Percentiles rank a stretch among this genome's conserved stretches.
Conservation (phyloP, 2,329 filamentous ascomycete genomes). For the Akanthomyces dipterigenus region DNA sequence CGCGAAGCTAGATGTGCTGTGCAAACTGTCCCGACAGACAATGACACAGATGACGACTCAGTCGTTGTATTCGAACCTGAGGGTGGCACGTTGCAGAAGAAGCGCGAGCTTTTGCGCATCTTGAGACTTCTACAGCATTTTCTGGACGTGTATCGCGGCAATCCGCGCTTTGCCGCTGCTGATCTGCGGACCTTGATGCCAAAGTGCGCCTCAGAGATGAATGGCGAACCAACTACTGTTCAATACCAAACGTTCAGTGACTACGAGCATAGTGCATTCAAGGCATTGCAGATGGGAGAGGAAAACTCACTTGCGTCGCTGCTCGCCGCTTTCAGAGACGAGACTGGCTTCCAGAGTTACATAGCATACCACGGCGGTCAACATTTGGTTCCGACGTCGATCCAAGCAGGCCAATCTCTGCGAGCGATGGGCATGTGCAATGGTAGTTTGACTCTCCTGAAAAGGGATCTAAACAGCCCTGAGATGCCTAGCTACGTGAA, state of each 20-base stretch:
- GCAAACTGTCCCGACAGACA: slow-evolving; percentile 21
- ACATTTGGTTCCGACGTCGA: slow-evolving; percentile 54
- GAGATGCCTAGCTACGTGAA: slow-evolving; percentile 38
- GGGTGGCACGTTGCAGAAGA: slow-evolving; percentile 39
- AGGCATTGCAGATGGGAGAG: slow-evolving; percentile 57
- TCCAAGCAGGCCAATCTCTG: slow-evolving; percentile 54
- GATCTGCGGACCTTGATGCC: slow-evolving; percentile 49
- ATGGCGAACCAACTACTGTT: slow-evolving; percentile 59
- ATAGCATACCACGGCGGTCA: slow-evolving; percentile 64
- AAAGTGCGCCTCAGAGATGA: slow-evolving; percentile 42
- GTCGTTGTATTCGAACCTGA: slow-evolving; percentile 46
- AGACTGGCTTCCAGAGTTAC: slow-evolving; percentile 71
- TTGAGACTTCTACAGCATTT: slow-evolving; percentile 63
- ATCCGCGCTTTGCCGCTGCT: slow-evolving; percentile 52
- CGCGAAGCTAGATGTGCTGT: slow-evolving; percentile 43
- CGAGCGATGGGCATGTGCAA: slow-evolving; percentile 60
- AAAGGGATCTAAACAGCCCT: slow-evolving; percentile 41
- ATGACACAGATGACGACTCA: slow-evolving; percentile 45
- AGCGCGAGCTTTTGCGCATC: slow-evolving; percentile 61
- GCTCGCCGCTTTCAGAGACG: slow-evolving; percentile 57
- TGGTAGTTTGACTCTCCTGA: slow-evolving; percentile 62
- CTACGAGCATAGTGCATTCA: slow-evolving; percentile 50
- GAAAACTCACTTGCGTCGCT: slow-evolving; percentile 66
- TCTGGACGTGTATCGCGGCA: slow-evolving; percentile 56
- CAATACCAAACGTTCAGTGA: slow-evolving; percentile 70